Evolutionary conservation across 495 filamentous ascomycete species (phyloP).

Genomic region (Neurospora sp.): DNA sequence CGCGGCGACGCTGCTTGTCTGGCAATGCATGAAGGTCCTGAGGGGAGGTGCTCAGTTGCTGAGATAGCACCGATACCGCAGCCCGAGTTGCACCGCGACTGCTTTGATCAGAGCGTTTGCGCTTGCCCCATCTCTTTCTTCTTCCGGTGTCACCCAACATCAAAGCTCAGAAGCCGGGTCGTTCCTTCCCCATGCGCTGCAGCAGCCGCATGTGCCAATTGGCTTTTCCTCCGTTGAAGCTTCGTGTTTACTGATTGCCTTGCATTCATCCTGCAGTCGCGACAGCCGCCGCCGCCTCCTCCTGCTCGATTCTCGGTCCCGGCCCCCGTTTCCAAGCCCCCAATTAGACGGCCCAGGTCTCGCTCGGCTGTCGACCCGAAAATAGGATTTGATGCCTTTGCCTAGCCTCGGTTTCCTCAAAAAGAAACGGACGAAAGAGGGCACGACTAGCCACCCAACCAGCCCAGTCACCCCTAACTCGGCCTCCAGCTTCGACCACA

Average conservation of each 20-base stretch:
- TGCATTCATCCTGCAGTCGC: slow-evolving; percentile 7
- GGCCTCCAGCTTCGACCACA: slow-evolving; percentile 36
- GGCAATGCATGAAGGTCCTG: not conserved
- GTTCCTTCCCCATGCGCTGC: not conserved
- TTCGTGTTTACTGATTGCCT: slow-evolving; percentile 16
- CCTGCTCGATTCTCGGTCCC: not conserved
- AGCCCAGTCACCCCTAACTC: slow-evolving; percentile 48
- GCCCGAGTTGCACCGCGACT: not conserved
- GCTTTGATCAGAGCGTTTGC: not conserved
- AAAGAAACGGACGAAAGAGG: slow-evolving; percentile 90
- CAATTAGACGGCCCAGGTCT: slow-evolving; percentile 12
- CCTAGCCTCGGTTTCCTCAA: slow-evolving; percentile 77
- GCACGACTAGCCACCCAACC: slow-evolving; percentile 50
- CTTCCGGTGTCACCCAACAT: not conserved
- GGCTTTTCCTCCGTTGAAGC: slow-evolving; percentile 4
- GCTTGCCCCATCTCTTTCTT: not conserved
- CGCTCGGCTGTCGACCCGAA: slow-evolving; percentile 11
- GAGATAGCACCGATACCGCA: not conserved
- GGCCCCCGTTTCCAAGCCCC: slow-evolving; percentile 3
- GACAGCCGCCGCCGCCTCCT: slow-evolving; percentile 8
- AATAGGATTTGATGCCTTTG: slow-evolving; percentile 42
- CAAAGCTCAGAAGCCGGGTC: not conserved
- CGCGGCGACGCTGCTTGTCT: not conserved
- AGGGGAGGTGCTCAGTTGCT: not conserved
- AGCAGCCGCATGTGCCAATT: slow-evolving; percentile 12